These are phyloP conservation scores for Lasiosphaeris hirsuta DNA, from an alignment of 495 filamentous ascomycete species.

Conservation along the genomic window DNA sequence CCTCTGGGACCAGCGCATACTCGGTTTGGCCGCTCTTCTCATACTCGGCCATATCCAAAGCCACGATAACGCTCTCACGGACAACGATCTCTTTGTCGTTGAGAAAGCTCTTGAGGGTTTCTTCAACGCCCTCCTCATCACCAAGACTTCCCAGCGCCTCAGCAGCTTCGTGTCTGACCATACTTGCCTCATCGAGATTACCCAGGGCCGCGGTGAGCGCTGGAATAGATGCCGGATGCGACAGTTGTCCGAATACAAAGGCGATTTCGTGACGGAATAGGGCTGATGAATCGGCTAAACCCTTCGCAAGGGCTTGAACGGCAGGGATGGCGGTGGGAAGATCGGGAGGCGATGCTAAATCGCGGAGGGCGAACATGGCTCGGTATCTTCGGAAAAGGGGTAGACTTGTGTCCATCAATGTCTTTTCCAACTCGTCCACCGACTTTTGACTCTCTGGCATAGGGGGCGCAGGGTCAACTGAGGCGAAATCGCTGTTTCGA, in stretches of 20 bases:
- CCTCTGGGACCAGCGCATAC: conserved; percentile 83
- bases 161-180: conserved; percentile 97
- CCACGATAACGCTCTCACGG: conserved; percentile 89
- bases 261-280: conserved; percentile 98
- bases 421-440: conserved; percentile 72
- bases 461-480: conserved; percentile 92
- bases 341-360: conserved; percentile 88
- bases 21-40: conserved; percentile 86
- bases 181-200: conserved; percentile 76
- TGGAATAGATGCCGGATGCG: conserved; percentile 93
- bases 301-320: conserved; percentile 78
- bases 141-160: conserved; percentile 96
- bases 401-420: conserved; percentile 70
- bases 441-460: conserved; percentile 60
- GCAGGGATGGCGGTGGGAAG: conserved; percentile 82
- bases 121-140: conserved; percentile 88
- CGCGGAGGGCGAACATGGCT: conserved; percentile 95
- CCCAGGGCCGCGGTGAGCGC: conserved; percentile 75
- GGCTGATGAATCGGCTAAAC: conserved; percentile 80
- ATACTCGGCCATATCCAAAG: conserved; percentile 96
- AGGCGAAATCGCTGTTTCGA: conserved; percentile 75
- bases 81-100: conserved; percentile 91
- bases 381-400: conserved; percentile 91
- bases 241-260: conserved; percentile 95
- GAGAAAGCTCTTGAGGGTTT: conserved; percentile 75